Conservation (phyloP, 495 filamentous ascomycete genomes). For the Bathelium albidoporum region DNA sequence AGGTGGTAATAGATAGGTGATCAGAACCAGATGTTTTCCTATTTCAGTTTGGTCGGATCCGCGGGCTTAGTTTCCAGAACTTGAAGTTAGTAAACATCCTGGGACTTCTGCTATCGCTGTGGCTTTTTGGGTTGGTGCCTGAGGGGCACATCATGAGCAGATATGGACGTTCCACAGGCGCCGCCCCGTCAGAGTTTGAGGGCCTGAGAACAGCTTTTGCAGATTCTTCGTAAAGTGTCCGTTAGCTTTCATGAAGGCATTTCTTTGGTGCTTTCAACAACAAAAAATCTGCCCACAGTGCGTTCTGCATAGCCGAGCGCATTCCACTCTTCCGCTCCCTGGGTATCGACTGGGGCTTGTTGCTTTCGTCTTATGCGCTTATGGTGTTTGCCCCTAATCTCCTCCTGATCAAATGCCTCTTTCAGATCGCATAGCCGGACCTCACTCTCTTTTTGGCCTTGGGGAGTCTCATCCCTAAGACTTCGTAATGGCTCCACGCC, state of each 20-base stretch:
- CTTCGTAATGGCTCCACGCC: conserved; percentile 60
- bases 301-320: conserved; percentile 54
- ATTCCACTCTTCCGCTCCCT: conserved; percentile 51
- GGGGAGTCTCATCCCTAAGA: conserved; percentile 69
- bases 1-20: too few relatives aligned
- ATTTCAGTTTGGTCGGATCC: too few relatives aligned
- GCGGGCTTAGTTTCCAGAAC: too few relatives aligned
- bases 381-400: conserved; percentile 42
- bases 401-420: conserved; percentile 44
- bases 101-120: too few relatives aligned
- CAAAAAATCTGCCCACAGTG: conserved; percentile 64
- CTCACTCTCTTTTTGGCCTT: conserved; percentile 42
- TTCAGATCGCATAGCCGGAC: conserved; percentile 43
- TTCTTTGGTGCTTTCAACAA: conserved; percentile 55
- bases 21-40: too few relatives aligned
- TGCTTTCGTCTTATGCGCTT: conserved; percentile 30
- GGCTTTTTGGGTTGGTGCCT: too few relatives aligned
- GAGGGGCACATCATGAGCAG: too few relatives aligned
- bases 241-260: neutral
- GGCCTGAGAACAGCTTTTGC: too few relatives aligned
- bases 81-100: too few relatives aligned
- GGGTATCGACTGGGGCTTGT: conserved; percentile 20
- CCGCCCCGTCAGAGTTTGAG: too few relatives aligned
- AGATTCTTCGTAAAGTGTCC: too few relatives aligned
- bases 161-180: too few relatives aligned